phyloP scores from a whole-genome alignment of 2,329 filamentous ascomycete species.

The Aspergillus pseudoviridinutans region DNA sequence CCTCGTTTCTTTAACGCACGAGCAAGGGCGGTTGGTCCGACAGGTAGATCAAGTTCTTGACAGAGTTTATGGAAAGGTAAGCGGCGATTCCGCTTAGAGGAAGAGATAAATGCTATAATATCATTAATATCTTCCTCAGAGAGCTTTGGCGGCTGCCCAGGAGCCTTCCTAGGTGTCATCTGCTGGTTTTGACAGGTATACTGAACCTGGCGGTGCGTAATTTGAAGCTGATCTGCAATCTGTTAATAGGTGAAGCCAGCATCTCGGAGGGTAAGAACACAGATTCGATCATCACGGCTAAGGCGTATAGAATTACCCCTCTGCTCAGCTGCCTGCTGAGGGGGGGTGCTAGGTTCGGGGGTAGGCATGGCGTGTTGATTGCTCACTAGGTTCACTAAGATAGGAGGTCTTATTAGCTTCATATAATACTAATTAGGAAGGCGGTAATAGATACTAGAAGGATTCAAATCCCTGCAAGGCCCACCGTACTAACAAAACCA shows the following conservation, averaged over 20 bases:
- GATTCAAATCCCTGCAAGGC: no score
- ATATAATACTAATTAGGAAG: slow-evolving; percentile 1
- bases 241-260: slow-evolving; percentile 11
- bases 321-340: no score
- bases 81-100: slow-evolving; percentile 9
- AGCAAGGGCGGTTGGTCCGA: slow-evolving; percentile 1
- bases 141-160: slow-evolving; percentile 8
- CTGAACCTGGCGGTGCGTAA: slow-evolving; percentile 9
- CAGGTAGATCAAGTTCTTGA: slow-evolving; percentile 9
- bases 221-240: slow-evolving; percentile 3
- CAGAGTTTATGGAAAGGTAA: slow-evolving; percentile 13
- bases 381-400: background rate
- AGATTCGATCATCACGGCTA: slow-evolving; percentile 37
- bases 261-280: slow-evolving; percentile 12
- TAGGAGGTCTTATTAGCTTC: background rate
- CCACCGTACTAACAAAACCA: no score
- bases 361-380: background rate
- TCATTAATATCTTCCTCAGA: slow-evolving; percentile 10
- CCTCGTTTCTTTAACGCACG: slow-evolving; percentile 10
- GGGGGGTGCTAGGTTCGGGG: background rate
- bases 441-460: background rate
- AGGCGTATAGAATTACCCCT: slow-evolving; percentile 8
- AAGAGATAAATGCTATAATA: slow-evolving; percentile 15
- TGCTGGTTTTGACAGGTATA: slow-evolving; percentile 13
- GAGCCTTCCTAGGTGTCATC: slow-evolving; percentile 10